Evolutionary conservation across 495 filamentous ascomycete genomes (phyloP).

Genomic region (Aspergillus egyptiacus): DNA sequence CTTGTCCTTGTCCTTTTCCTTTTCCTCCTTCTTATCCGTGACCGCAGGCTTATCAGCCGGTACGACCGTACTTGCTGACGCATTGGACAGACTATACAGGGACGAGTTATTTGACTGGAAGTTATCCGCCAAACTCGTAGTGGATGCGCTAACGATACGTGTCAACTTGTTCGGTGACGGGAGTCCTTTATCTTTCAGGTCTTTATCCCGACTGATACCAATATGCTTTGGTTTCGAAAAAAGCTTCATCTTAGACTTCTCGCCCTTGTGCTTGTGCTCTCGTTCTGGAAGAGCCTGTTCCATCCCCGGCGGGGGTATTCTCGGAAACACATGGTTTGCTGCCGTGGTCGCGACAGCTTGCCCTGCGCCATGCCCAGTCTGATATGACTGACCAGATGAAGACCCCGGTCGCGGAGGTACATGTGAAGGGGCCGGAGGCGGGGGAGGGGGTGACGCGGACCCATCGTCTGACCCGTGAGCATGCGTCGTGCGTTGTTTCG

Average conservation of each 20-base stretch:
- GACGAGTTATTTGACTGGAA: constrained; percentile 57
- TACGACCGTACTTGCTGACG: constrained; percentile 72
- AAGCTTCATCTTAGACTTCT: constrained; percentile 86
- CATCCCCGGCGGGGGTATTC: constrained; percentile 49
- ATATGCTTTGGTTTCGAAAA: constrained; percentile 87
- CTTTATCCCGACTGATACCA: constrained; percentile 65
- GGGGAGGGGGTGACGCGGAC: constrained; percentile 27
- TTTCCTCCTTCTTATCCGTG: constrained; percentile 32
- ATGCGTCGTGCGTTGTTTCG: constrained; percentile 66
- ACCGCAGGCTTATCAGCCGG: constrained; percentile 34
- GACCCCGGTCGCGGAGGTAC: constrained; percentile 50
- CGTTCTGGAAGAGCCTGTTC: constrained; percentile 40
- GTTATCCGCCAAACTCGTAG: constrained; percentile 65
- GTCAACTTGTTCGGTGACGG: constrained; percentile 77
- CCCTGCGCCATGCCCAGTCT: constrained; percentile 55
- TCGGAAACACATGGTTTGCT: constrained; percentile 80
- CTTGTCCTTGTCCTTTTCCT: constrained; percentile 51
- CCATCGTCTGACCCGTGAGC: constrained; percentile 31
- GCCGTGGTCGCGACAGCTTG: constrained; percentile 71
- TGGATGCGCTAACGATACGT: constrained; percentile 67
- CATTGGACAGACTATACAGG: constrained; percentile 78
- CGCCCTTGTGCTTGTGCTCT: constrained; percentile 62
- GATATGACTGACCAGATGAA: constrained; percentile 49
- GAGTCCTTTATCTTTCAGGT: constrained; percentile 59
- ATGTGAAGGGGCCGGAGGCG: constrained; percentile 49